Base-by-base conservation (phyloP, 495 filamentous ascomycete genomes). In the Clavariopsis aquatica region DNA sequence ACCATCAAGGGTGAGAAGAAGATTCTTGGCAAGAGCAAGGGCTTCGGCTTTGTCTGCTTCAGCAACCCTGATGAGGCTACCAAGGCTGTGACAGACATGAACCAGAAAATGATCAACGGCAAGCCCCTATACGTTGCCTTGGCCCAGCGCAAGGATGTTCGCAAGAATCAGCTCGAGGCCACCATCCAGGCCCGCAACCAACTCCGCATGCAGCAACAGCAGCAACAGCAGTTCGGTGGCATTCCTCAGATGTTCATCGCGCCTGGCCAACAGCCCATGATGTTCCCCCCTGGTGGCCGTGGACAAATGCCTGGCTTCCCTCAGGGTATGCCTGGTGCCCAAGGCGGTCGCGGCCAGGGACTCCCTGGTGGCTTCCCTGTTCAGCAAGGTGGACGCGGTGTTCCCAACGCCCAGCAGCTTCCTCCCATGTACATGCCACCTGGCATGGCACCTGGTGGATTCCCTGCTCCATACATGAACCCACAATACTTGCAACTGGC, bases 41-140 rank as follows among this genome's bases (percentile, higher is more conserved):
- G 94, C 71, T 99, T 99, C 74, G 95, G 94, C 70, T 99, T 99
- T 78, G 95, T 99, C 70, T 99, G 94, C 89, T 99, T 99, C 83
- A 92, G 87, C 83, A 96, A 94, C 83, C 92, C 95, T 51, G 95
- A 98, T 68, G 94, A 99, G 79, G 95, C 94, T 69, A 96, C 92
- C 79, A 98, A 98, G 85, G 94, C 94, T 70, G 93, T 98, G 57
- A 91, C 91, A 57, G 95, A 98, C 76, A 96, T 97, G 89, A 98
- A 98, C 82, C 93, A 97, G 82, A 89, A 92, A 75, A 99, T 99
- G 95, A 82, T 98, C 69, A 89, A 93, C 77, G 85, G 84, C 80
- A 99, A 99, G 86, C 94, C 94, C 43, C 85, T 99, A 55, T 99
- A 98, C 72, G 94, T 99, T 73, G 95, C 94, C 63, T 84, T 99